Base-by-base conservation (phyloP, 306 rosid species). In the Medicago lupulina region DNA sequence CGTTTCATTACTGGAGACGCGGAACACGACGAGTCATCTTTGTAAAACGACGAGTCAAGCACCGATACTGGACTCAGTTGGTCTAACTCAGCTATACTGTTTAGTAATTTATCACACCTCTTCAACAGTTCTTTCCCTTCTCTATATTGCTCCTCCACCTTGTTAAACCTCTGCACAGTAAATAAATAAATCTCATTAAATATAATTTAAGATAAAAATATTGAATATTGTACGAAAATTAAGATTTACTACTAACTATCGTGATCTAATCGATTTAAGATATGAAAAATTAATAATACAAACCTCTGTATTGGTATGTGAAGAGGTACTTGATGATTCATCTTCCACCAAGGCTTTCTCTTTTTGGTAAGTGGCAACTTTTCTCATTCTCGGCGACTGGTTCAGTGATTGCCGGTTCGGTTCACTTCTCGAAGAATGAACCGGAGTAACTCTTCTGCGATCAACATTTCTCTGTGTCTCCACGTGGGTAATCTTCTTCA, bases 61-160 rank as follows among this genome's bases (percentile, higher is more conserved):
- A 95, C 97, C 36, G 99, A 95, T 71, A 92, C 96, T 0, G 99
- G 99, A 85, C 99, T 95, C 79, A 97, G 96, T 82, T 90, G 97
- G 15, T 43, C 38, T 80, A 89, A 65, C 90, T 90, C 97, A 75
- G 96, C 96, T 72, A 95, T 90, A 78, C 93, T 92, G 86, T 80
- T 85, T 40, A 95, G 89, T 71, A 95, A 78, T 82, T 88, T 95
- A 73, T 90, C 97, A 40, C 99, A 92, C 75, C 99, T 89, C 81
- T 88, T 92, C 66, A 95, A 61, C 14, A 89, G 67, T 74, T 79
- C 87, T 73, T 80, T 87, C 28, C 97, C 97, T 72, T 90, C 96
- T 61, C 64, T 89, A 83, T 81, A 76, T 64, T 54, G 76, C 16
- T 86, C 96, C 75, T 88, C 96, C 78, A 61, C 55, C 81, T 83